Percentiles rank a stretch among this genome's conserved stretches.
Evolutionary conservation across 192 early-diverging fungal genomes (phyloP).

Genomic region (Chytriomyces confervae): DNA sequence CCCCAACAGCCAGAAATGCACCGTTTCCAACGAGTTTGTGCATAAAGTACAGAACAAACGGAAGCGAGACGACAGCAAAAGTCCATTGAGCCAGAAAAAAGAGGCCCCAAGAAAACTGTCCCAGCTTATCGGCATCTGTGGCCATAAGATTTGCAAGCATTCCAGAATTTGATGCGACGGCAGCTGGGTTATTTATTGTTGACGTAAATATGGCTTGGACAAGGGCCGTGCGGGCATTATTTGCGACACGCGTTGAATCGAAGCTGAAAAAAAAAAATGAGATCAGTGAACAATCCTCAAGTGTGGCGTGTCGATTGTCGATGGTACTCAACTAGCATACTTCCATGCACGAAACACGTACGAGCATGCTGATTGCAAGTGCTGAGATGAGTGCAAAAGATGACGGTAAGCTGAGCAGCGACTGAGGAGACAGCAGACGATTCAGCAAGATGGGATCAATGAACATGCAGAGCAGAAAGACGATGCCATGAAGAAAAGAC

Average conservation of each 20-base stretch:
- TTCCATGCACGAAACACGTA: constrained; percentile 30
- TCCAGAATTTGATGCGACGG: not conserved
- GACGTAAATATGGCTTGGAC: constrained; percentile 23
- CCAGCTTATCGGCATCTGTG: constrained; percentile 31
- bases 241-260: constrained; percentile 26
- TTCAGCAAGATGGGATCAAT: constrained; percentile 29
- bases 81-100: constrained; percentile 26
- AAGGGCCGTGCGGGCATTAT: constrained; percentile 24
- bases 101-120: constrained; percentile 19
- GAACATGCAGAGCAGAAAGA: constrained; percentile 29
- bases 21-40: constrained; percentile 24
- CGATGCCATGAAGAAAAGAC: constrained; percentile 19
- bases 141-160: constrained; percentile 22
- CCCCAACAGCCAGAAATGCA: constrained; percentile 16
- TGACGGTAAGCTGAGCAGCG: not conserved
- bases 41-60: constrained; percentile 30
- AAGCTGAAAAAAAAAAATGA: constrained; percentile 11
- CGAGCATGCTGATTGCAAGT: constrained; percentile 20
- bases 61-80: constrained; percentile 20
- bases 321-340: constrained; percentile 18
- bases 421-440: not conserved
- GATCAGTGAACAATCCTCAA: not conserved
- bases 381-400: constrained; percentile 10
- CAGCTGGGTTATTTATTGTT: constrained; percentile 2
- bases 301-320: not conserved